phyloP scores from a whole-genome alignment of 1,284 basidiomycete species.

The Wallemia mellicola region DNA sequence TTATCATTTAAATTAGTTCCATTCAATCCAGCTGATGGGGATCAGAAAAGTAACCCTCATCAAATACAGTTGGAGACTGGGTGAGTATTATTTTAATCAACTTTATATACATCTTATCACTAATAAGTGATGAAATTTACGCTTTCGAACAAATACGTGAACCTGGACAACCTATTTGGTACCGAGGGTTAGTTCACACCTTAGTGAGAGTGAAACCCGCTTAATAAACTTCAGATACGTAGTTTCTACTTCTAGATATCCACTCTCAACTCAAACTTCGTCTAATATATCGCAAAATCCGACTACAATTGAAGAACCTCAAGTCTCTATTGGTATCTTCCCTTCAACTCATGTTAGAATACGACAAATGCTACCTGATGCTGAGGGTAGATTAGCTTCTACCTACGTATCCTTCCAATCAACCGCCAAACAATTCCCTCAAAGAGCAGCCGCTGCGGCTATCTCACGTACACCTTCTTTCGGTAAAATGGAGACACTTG shows the following conservation, averaged over 20 bases:
- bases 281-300: slow-evolving; percentile 3
- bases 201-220: background rate
- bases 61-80: background rate
- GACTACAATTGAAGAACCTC: slow-evolving; percentile 19
- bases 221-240: slow-evolving; percentile 35
- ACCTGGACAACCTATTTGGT: slow-evolving; percentile 56
- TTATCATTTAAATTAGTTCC: background rate
- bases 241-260: slow-evolving; percentile 42
- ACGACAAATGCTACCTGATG: slow-evolving; percentile 62
- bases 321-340: slow-evolving; percentile 87
- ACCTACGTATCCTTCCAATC: slow-evolving; percentile 17
- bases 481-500: slow-evolving; percentile 5
- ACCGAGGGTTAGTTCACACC: slow-evolving; percentile 36
- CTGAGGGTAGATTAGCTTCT: slow-evolving; percentile 50
- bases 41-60: background rate
- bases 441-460: slow-evolving; percentile 7
- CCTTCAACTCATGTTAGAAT: slow-evolving; percentile 69
- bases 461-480: slow-evolving; percentile 3
- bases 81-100: background rate
- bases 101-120: background rate
- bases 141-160: slow-evolving; percentile 47
- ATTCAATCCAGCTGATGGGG: background rate
- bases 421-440: slow-evolving; percentile 4
- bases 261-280: slow-evolving; percentile 21
- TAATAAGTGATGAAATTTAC: slow-evolving; percentile 64